Conservation (phyloP, 768 basidiomycete genomes). For the Obba rivulosa region DNA sequence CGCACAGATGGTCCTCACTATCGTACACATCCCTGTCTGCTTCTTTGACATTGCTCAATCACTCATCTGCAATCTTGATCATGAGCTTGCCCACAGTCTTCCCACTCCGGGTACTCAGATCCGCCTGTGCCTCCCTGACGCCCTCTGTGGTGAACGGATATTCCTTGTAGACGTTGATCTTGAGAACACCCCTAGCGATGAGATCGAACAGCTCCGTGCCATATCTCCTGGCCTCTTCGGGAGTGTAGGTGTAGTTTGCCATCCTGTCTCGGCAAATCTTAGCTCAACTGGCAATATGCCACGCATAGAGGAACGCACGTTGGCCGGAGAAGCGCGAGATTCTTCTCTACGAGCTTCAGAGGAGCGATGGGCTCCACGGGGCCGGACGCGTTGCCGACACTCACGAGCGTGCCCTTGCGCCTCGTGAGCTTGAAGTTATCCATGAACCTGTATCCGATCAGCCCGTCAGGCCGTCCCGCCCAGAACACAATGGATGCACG, state of each 20-base stretch:
- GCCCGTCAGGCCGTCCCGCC: not conserved
- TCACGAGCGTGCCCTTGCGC: slow-evolving; percentile 83
- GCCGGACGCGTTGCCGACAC: slow-evolving; percentile 87
- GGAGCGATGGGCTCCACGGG: slow-evolving; percentile 69
- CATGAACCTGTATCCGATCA: slow-evolving; percentile 50
- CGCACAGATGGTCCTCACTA: too few relatives aligned
- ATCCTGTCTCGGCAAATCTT: slow-evolving; percentile 37
- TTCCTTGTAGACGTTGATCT: slow-evolving; percentile 63
- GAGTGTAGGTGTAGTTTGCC: slow-evolving; percentile 62
- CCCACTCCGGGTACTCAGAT: slow-evolving; percentile 53
- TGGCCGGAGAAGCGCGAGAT: slow-evolving; percentile 68
- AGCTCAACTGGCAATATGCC: not conserved
- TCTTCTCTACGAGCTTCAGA: slow-evolving; percentile 71
- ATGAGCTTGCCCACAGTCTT: slow-evolving; percentile 84
- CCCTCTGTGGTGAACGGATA: slow-evolving; percentile 82
- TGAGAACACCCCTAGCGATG: slow-evolving; percentile 51
- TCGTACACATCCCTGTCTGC: too few relatives aligned
- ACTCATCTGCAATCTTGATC: slow-evolving; percentile 49
- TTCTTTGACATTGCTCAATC: not conserved
- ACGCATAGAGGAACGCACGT: slow-evolving; percentile 34
- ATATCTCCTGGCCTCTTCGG: slow-evolving; percentile 67
- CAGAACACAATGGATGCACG: slow-evolving; percentile 21
- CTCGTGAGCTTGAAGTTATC: slow-evolving; percentile 73
- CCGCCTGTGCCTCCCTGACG: slow-evolving; percentile 65
- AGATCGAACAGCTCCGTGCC: slow-evolving; percentile 56